Evolutionary conservation across 2,329 filamentous ascomycete genomes (phyloP), one percentile per base, ranked within the genome.

Genomic region (Zarea fungicola): DNA sequence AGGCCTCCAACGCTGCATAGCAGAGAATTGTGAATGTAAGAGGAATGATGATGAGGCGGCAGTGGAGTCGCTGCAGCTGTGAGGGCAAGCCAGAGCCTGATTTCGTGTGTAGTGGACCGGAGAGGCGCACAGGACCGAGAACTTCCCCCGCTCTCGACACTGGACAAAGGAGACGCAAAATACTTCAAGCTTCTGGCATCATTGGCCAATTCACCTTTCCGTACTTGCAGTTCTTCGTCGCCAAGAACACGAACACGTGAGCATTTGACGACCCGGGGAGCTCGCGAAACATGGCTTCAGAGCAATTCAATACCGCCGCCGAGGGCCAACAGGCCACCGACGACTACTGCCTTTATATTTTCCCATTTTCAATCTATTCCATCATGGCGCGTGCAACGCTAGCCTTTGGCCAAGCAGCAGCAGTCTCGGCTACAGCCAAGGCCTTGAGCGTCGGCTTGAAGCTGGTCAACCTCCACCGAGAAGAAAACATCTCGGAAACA

Each of bases 341-440:
- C 31, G 14, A 16, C 31, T 43, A 43, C 26, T 18, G 9, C 18
- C 41, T 43, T 19, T 25, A 43, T 21, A 25, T 43, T 13, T 43
- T 43, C 19, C 41, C 41, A 6, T 43, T 43, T 43, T 43, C 41
- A 19, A 14, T 43, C 10, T 43, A 43, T 34, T 43, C 41, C 25
- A 43, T 43, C 25, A 43, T 43, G 41, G 25, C 41, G 26, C 23
- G 41, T 14, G 11, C 25, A 13, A 43, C 41, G 11, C 32, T 34
- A n/a, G 31, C 31, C 6, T 34, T 34, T 34, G 31, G 31, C 14
- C 31, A 34, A n/a, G 31, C 31, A 8, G 31, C 31, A 34, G 31
- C 7, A 8, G 31, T n/a, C 31, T 34, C 31, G 14, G 31, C 31
- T 34, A n/a, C 31, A 8, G 14, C 31, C 31, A 34, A n/a, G 7